These are phyloP conservation scores for Apiospora phragmitis DNA, from an alignment of 2,329 filamentous ascomycete species.

Conservation along the genomic window DNA sequence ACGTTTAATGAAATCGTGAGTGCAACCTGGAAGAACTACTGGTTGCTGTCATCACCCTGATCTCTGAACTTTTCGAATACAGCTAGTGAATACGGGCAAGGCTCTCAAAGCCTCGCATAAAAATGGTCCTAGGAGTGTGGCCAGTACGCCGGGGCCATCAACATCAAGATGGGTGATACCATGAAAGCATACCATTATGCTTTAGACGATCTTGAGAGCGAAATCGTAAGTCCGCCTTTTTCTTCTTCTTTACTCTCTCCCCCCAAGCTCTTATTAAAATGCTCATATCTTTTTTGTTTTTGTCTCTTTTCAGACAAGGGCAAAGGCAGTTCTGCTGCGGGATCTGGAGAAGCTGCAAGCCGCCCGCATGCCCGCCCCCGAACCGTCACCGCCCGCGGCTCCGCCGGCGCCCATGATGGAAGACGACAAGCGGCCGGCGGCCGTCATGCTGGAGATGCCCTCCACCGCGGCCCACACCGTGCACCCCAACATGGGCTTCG, in stretches of 20 bases:
- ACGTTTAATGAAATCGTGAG: conserved; percentile 58
- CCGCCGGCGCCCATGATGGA: conserved; percentile 18
- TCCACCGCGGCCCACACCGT: conserved; percentile 34
- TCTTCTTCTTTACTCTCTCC: not conserved
- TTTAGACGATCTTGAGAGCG: conserved; percentile 56
- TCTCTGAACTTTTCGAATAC: not conserved
- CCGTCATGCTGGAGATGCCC: conserved; percentile 36
- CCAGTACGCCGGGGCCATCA: conserved; percentile 33
- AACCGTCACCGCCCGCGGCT: conserved; percentile 13
- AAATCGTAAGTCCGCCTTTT: conserved; percentile 49
- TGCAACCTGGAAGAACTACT: conserved; percentile 13
- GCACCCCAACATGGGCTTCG: conserved; percentile 28
- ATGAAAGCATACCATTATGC: conserved; percentile 51
- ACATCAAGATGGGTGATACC: conserved; percentile 47
- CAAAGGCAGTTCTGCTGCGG: conserved; percentile 56
- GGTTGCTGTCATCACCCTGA: not conserved
- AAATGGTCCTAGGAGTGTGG: conserved; percentile 42
- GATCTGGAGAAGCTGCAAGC: conserved; percentile 48
- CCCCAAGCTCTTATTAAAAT: not conserved
- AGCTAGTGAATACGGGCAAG: conserved; percentile 62
- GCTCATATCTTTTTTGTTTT: not conserved
- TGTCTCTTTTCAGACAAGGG: conserved; percentile 38
- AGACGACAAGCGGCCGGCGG: conserved; percentile 24
- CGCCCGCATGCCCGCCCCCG: conserved; percentile 26
- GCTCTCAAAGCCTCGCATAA: conserved; percentile 50